Base-by-base conservation (phyloP, 31 red algal species). In the Porphyra umbilicalis region DNA sequence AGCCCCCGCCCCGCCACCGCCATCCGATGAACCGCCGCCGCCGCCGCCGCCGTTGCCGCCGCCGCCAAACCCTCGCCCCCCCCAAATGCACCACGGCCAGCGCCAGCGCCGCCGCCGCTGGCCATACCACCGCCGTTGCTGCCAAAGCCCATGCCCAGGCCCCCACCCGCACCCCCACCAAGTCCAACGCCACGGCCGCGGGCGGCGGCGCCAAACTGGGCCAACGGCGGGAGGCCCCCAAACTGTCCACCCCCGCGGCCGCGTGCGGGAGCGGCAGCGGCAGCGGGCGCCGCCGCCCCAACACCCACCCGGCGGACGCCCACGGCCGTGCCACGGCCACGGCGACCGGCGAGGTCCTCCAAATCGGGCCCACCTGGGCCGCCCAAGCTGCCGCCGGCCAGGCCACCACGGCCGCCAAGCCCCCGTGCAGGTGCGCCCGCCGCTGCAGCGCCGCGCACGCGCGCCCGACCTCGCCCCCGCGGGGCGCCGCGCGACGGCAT, bases 401-500 rank as follows among this genome's bases (percentile, higher is more conserved):
- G 6, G 20, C 57, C 57, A 71, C 57, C 57, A 29, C 57, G 25
- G 4, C 57, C 25, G 6, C 57, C 57, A 13, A 4, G 57, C 57
- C 57, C 57, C 25, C 57, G 57, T n/a, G 57, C 57, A n/a, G 14
- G 3, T 20, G 0, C 57, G 30, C 4, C 57, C 8, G 57, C 57
- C 25, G 8, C 18, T 16, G 30, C 57, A 1, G 57, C 57, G 30
- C 57, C 57, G 8, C 57, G 57, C 6, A 18, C 57, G 25, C 57
- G 57, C 25, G 5, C 57, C 25, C 57, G 57, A 4, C 57, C 57
- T 4, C 57, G 57, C 6, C 57, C 57, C 1, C 57, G 57, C 3
- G 57, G 83, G 86, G 57, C 42, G 82, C 33, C 82, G 35, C 35
- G 91, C 81, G 35, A 89, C 39, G 76, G 46, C 34, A 79, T 85